Evolutionary conservation across 192 early-diverging fungal genomes (phyloP).

Genomic region (Coemansia sp.): DNA sequence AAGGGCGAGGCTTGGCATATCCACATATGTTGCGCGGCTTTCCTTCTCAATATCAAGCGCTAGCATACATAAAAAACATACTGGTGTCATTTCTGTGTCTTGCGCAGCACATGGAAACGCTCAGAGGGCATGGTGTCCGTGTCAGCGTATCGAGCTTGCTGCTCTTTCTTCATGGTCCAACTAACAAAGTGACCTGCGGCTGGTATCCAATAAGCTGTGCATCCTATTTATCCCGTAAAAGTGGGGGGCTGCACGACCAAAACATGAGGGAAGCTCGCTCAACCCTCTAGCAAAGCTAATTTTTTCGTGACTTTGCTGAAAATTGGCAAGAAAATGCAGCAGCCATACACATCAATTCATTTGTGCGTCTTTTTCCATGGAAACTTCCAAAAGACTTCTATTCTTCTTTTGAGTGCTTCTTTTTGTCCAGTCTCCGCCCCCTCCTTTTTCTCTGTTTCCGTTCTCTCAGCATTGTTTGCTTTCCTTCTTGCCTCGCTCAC

Average conservation of each 20-base stretch:
- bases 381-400: neutral
- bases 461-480: neutral
- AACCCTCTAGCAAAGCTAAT: neutral
- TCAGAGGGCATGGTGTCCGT: too few species aligned
- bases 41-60: too few species aligned
- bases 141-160: too few species aligned
- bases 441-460: neutral
- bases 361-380: neutral
- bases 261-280: too few species aligned
- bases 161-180: neutral
- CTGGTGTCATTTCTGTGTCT: too few species aligned
- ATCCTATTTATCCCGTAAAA: neutral
- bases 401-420: neutral
- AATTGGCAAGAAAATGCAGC: neutral
- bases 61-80: too few species aligned
- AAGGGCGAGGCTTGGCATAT: neutral
- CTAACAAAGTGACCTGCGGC: neutral
- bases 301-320: neutral
- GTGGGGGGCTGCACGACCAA: too few species aligned
- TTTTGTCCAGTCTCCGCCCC: neutral
- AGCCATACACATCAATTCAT: neutral
- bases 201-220: neutral
- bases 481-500: neutral
- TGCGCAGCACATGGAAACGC: too few species aligned
- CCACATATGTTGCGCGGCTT: neutral